Evolutionary conservation across 140 eudicot genomes (phyloP), one percentile per base, ranked within the genome.

Genomic region (Cichorium intybus): DNA sequence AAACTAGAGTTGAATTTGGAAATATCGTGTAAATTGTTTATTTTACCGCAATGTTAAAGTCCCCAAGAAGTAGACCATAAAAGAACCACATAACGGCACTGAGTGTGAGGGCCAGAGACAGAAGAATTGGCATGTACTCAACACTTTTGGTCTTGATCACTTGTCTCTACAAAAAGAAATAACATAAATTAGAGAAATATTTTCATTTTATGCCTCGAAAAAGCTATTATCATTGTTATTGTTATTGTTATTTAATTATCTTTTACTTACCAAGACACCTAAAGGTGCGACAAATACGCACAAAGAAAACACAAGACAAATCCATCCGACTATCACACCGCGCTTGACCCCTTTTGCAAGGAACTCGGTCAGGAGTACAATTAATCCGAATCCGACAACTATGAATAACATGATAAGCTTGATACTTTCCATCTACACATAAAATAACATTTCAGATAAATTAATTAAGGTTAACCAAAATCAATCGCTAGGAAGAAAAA

Each of bases 31-130:
- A 66, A 11, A 41, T 3, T 47, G 10, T 64, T 64, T 17, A 4
- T 5, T 34, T 63, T 81, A 87, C 95, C 53, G 85, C 87, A 10
- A 87, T 78, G 56, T 80, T 84, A 10, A 53, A 52, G 66, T 86
- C 95, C 21, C 84, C 86, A 4, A 70, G 80, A n/a, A 86, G 80
- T 55, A 86, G 75, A 12, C 95, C 95, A 15, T 86, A 86, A 49
- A 86, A 86, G 80, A 86, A 86, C 95, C 95, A 86, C 87, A 83
- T 80, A 41, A 86, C 89, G 7, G 95, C 95, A 69, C 82, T 83
- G 1, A 86, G 56, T 1, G 84, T 75, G 68, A 87, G 87, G 34
- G 78, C 82, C 4, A 83, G 62, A 5, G 95, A 83, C 2, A 87
- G 27, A n/a, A 75, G 81, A 24, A 87, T 77, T 11, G 95, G 95